Percentiles rank a stretch among this genome's conserved stretches.
These are phyloP conservation scores for Xylariaceae sp. DNA, from an alignment of 2,329 filamentous ascomycete species.

Conservation along the genomic window DNA sequence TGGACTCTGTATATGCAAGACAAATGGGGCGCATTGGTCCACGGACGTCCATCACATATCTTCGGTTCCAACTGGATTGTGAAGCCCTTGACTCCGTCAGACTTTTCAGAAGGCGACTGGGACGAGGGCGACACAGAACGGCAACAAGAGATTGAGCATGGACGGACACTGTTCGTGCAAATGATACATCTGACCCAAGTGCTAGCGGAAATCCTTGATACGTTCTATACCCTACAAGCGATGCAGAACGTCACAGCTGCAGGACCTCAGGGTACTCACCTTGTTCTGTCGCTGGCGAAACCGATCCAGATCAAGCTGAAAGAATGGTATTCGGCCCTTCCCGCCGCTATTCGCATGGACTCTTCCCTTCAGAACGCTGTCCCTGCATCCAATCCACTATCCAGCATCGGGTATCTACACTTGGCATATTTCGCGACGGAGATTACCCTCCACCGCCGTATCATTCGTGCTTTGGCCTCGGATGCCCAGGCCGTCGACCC, in stretches of 20 bases:
- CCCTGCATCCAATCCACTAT: slow-evolving; percentile 45
- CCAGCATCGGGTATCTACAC: slow-evolving; percentile 75
- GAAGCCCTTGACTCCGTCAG: slow-evolving; percentile 49
- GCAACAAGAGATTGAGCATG: slow-evolving; percentile 63
- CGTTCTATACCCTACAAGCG: slow-evolving; percentile 78
- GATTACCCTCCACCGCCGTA: slow-evolving; percentile 87
- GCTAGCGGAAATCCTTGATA: slow-evolving; percentile 76
- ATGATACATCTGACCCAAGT: slow-evolving; percentile 75
- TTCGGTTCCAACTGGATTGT: slow-evolving; percentile 64
- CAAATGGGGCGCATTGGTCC: slow-evolving; percentile 75
- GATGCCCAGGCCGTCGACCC: slow-evolving; percentile 57
- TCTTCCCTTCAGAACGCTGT: slow-evolving; percentile 44
- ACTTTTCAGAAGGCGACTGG: slow-evolving; percentile 65
- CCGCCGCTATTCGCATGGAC: slow-evolving; percentile 64
- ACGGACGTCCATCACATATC: slow-evolving; percentile 69
- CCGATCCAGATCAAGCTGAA: slow-evolving; percentile 80
- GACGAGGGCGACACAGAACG: slow-evolving; percentile 61
- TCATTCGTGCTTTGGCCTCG: slow-evolving; percentile 73
- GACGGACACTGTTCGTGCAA: slow-evolving; percentile 68
- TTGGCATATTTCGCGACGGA: slow-evolving; percentile 92
- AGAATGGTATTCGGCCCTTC: slow-evolving; percentile 76
- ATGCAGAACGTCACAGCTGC: slow-evolving; percentile 66
- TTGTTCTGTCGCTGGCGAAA: slow-evolving; percentile 73
- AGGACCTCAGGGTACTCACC: slow-evolving; percentile 66
- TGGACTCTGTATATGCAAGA: slow-evolving; percentile 96